Evolutionary conservation across 1,284 basidiomycete species (phyloP).

Genomic region (Marasmius sp.): DNA sequence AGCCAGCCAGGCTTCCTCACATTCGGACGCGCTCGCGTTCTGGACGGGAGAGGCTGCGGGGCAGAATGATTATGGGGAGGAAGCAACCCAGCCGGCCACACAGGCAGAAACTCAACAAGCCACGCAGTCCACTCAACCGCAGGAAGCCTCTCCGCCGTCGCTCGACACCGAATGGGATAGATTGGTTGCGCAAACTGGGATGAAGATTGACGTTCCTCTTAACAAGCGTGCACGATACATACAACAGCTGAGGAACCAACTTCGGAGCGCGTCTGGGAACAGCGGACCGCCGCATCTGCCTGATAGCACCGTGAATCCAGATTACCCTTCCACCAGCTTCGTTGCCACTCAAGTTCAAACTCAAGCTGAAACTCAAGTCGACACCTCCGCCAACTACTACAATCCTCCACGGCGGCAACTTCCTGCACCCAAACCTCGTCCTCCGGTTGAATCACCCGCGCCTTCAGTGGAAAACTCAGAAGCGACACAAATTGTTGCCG

Average conservation of each 20-base stretch:
- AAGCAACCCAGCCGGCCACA: constrained; percentile 3
- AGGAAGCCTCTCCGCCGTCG: background rate
- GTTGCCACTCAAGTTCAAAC: background rate
- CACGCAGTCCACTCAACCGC: constrained; percentile 16
- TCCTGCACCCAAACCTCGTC: background rate
- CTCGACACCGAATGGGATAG: background rate
- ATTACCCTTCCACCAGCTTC: background rate
- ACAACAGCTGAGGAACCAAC: background rate
- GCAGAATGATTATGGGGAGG: background rate
- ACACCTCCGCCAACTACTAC: background rate
- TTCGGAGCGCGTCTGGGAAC: background rate
- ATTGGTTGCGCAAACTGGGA: background rate
- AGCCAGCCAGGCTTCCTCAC: constrained; percentile 5
- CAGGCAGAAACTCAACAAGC: constrained; percentile 27
- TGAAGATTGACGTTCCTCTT: background rate
- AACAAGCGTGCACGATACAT: background rate
- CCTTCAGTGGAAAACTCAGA: background rate
- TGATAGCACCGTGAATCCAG: background rate
- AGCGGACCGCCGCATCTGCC: background rate
- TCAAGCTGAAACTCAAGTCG: background rate
- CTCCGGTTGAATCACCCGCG: background rate
- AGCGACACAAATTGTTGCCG: background rate
- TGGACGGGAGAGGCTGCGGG: background rate
- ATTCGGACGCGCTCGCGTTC: background rate
- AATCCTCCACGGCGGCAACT: background rate